phyloP scores from a whole-genome alignment of 2,329 filamentous ascomycete species.

The Nannizziopsis barbatae region DNA sequence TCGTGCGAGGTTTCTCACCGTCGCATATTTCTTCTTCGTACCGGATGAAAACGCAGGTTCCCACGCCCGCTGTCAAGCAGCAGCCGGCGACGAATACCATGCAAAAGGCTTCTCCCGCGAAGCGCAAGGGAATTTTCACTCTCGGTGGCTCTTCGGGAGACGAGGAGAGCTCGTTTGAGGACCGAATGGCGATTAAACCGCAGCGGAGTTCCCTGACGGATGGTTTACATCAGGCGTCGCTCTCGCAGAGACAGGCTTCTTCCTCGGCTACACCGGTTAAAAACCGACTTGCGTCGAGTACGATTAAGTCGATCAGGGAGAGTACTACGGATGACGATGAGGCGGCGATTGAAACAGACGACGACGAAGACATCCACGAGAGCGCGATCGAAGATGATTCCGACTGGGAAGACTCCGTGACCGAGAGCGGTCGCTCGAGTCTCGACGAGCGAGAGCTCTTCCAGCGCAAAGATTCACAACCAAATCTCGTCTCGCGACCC shows the following conservation, averaged over 20 bases:
- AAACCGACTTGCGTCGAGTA: conserved; percentile 48
- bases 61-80: conserved; percentile 34
- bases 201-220: conserved; percentile 47
- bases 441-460: conserved; percentile 72
- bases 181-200: conserved; percentile 44
- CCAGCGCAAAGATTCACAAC: conserved; percentile 78
- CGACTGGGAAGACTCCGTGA: conserved; percentile 55
- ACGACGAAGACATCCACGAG: conserved; percentile 60
- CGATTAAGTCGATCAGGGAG: conserved; percentile 53
- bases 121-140: conserved; percentile 56
- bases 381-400: conserved; percentile 62
- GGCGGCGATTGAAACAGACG: conserved; percentile 50
- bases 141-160: conserved; percentile 80
- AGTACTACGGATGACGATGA: conserved; percentile 42
- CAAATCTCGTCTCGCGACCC: conserved; percentile 70
- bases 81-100: conserved; percentile 57
- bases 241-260: conserved; percentile 61
- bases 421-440: conserved; percentile 73
- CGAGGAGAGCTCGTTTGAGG: conserved; percentile 64
- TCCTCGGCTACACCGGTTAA: conserved; percentile 46
- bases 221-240: conserved; percentile 39
- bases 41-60: conserved; percentile 49
- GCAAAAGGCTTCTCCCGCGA: conserved; percentile 42
- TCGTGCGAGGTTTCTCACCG: conserved; percentile 79
- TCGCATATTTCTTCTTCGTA: conserved; percentile 60